Percentiles rank a stretch among this genome's conserved stretches.
phyloP scores from a whole-genome alignment of 495 filamentous ascomycete genomes.

The Talaromyces thailandensis region DNA sequence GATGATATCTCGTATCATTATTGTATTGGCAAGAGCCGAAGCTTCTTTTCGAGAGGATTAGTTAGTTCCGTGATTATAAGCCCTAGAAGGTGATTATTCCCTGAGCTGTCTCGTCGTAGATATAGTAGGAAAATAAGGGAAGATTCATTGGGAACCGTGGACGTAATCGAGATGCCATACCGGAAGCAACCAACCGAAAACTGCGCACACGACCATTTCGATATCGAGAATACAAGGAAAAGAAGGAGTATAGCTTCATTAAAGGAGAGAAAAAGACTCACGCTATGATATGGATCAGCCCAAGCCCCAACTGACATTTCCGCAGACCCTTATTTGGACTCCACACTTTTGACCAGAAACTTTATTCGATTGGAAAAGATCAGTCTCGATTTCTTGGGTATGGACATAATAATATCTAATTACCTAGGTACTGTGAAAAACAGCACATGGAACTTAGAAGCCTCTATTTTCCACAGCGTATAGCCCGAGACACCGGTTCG shows the following conservation, averaged over 20 bases:
- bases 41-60: background rate
- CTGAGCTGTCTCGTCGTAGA: background rate
- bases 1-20: constrained; percentile 26
- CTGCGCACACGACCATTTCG: background rate
- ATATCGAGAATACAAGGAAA: background rate
- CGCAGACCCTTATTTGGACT: background rate
- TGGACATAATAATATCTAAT: background rate
- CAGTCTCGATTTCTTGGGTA: background rate
- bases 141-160: background rate
- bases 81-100: background rate
- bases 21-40: background rate
- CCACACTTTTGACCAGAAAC: background rate
- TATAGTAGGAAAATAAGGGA: background rate
- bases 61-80: background rate
- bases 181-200: background rate
- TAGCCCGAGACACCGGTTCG: background rate
- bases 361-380: background rate
- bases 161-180: background rate
- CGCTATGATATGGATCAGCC: background rate
- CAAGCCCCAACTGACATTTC: background rate
- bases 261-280: background rate
- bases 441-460: background rate
- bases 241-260: background rate
- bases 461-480: background rate
- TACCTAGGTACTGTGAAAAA: background rate